Evolutionary conservation across 2,329 filamentous ascomycete species (phyloP), one percentile per base, ranked within the genome.

Genomic region (Aspergillus alliaceus): DNA sequence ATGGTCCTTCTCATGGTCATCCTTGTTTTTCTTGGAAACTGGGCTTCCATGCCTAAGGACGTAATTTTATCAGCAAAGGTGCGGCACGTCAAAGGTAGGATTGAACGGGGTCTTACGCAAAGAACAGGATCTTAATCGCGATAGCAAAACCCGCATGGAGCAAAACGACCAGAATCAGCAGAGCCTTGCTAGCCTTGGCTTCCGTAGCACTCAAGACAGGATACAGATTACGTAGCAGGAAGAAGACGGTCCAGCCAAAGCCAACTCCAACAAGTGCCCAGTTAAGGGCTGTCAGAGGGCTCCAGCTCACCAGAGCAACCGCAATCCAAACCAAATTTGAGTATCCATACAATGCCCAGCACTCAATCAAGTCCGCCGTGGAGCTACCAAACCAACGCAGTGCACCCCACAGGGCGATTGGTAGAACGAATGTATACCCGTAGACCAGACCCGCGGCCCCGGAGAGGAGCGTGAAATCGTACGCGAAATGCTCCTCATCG

Each of bases 251-350:
- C 68, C 93, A 77, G 40, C 84, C 90, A 72, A 93, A 93, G 32
- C 92, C 92, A 62, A 97, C 82, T 29, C 85, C 92, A 15, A 97
- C 93, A 74, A 99, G 96, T 18, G 91, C 85, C 84, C 91, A 98
- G 80, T 99, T 99, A 64, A 99, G 84, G 55, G 91, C 86, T 54
- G 86, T 87, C 66, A 97, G 80, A 53, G 90, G 89, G 62, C 90
- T 93, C 90, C 93, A 97, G 72, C 89, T 92, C 65, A 97, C 90
- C 61, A 96, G 78, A 48, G 95, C 93, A 42, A 99, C 93, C 2
- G 90, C 91, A 66, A 99, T 93, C 95, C 95, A 99, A 70, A 99
- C 91, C 69, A 99, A 81, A 78, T 99, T 99, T 56, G 90, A 86
- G 80, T 99, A 99, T 54, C 95, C 95, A 75, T 98, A 99, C 34